phyloP scores from a whole-genome alignment of 441 rosid genomes.

The Pelargonium citronellum region DNA sequence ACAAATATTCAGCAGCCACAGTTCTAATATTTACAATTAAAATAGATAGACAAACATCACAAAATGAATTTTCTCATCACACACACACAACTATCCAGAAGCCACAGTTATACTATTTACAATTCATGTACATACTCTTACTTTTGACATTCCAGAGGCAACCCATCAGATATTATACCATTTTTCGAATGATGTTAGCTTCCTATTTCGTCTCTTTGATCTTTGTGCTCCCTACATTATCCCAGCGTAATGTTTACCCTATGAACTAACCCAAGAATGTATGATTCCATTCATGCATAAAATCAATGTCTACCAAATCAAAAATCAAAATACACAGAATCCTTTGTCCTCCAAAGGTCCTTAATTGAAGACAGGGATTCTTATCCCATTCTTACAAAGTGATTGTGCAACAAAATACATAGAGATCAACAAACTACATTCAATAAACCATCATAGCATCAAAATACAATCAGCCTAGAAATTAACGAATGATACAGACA shows the following conservation, averaged over 20 bases:
- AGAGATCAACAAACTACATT: conserved; percentile 4
- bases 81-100: neutral
- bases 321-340: neutral
- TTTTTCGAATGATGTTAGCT: neutral
- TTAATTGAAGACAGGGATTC: neutral
- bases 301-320: neutral
- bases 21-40: too few species aligned
- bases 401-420: neutral
- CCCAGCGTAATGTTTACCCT: neutral
- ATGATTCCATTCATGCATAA: neutral
- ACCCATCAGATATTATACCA: neutral
- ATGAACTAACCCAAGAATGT: conserved; percentile 3
- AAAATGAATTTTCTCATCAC: neutral
- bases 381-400: neutral
- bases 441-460: neutral
- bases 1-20: neutral
- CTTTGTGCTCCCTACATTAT: neutral
- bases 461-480: neutral
- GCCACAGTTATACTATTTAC: neutral
- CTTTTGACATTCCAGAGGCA: neutral
- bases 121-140: neutral
- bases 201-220: neutral
- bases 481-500: neutral
- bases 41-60: neutral
- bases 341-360: neutral